Evolutionary conservation across 345 rosid genomes (phyloP), one percentile per base, ranked within the genome.

Genomic region (Brassica cretica): DNA sequence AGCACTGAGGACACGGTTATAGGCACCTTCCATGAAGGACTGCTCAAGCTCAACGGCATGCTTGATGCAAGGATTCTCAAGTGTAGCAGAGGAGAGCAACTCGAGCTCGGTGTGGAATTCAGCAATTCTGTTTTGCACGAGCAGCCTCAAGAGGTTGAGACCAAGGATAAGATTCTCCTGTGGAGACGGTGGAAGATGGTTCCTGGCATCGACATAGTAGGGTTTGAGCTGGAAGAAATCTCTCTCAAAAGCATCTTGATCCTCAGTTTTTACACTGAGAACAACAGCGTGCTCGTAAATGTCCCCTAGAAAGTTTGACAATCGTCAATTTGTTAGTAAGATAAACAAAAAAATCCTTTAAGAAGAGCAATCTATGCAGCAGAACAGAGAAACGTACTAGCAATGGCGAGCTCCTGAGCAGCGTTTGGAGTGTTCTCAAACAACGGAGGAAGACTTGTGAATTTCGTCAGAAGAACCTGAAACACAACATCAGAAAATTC

Each of bases 41-140:
- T 91, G 98, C 92, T 96, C 99, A 88, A 96, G 85, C 90, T 96
- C 98, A 41, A 91, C 98, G 0, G 99, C 98, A 75, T 96, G 97
- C 81, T 88, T 87, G 86, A 96, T 90, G 85, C 96, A 91, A 80
- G 92, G 87, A 72, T 90, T 89, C 76, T 93, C 98, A 78, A 93
- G 60, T 37, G 98, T 89, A 78, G 88, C 71, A 2, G 93, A 82
- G 6, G 97, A 84, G 44, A 96, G 97, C 70, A 96, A 76, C 65
- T 96, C 98, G 72, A 93, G 90, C 58, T 93, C 98, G 0, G 99
- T 93, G 71, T 93, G 99, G 85, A 93, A 96, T 74, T 96, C 99
- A 46, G 97, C 99, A 83, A 96, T 96, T 83, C 98, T 82, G 64
- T 93, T 93, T 77, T 93, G 98, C 60, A 96, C 95, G 53, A 96